Evolutionary conservation across 2,329 filamentous ascomycete species (phyloP), one percentile per base, ranked within the genome.

Genomic region (Phaeoacremonium minimum): DNA sequence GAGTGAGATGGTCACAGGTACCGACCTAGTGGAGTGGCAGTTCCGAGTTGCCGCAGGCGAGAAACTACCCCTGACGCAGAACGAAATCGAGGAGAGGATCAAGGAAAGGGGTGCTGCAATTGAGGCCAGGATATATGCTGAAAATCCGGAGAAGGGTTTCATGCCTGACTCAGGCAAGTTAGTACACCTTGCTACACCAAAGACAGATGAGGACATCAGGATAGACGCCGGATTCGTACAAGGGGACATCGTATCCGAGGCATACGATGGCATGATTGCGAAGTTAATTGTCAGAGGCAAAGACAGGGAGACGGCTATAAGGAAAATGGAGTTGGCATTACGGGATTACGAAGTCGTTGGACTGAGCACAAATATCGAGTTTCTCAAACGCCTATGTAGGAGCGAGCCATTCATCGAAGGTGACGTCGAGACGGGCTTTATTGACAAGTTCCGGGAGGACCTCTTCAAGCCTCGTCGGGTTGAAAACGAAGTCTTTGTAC

Each of bases 181-280:
- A 1, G 72, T 94, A 5, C 87, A 96, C 57, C 77, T 97, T 9
- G 75, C 78, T 20, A 89, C 86, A 2, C 90, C 91, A 0, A 58
- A 67, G 33, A 66, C 75, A 6, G 75, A 79, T 26, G 73, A 83
- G 1, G 85, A 89, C 45, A 77, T 97, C 19, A 82, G 93, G 28
- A 89, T 98, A 46, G 93, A 98, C 53, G 89, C 90, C 31, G 93
- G 93, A 2, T 97, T 97, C 57, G 78, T 90, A 18, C 75, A 89
- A 48, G 93, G 93, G 17, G 91, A 95, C 56, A 87, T 88, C 44
- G 87, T 98, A 4, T 94, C 90, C 0, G 87, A 91, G 40, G 87
- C 93, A 37, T 98, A 98, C 60, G 93, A 98, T 50, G 93, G 93
- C 18, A 98, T 98, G 93, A 95, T 98, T 48, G 87, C 93, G 30